Evolutionary conservation across 208 protist species (phyloP).

Genomic region (Trypanosoma platydactyli): DNA sequence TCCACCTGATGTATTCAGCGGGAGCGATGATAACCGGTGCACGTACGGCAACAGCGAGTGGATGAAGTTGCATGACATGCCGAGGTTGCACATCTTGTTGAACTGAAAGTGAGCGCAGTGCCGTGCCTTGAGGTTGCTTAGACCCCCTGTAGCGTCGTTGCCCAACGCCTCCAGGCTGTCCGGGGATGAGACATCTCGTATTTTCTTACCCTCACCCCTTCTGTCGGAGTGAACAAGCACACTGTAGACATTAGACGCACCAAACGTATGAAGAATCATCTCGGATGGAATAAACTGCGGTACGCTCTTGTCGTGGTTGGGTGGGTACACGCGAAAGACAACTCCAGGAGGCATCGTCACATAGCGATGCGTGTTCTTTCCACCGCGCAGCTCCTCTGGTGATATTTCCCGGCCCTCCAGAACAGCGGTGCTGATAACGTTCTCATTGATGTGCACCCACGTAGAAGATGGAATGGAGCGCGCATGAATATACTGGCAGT

Average conservation of each 20-base stretch:
- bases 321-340: conserved; percentile 54
- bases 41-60: conserved; percentile 69
- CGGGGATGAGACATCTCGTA: neutral
- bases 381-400: conserved; percentile 39
- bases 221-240: conserved; percentile 14
- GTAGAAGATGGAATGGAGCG: conserved; percentile 36
- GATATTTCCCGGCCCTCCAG: conserved; percentile 19
- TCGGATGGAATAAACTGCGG: conserved; percentile 60
- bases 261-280: conserved; percentile 53
- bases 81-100: conserved; percentile 73
- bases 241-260: conserved; percentile 35
- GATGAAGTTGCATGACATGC: conserved; percentile 62
- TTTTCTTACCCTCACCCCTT: neutral
- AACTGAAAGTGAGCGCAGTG: conserved; percentile 86
- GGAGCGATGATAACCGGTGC: conserved; percentile 33
- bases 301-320: conserved; percentile 45
- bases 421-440: conserved; percentile 34
- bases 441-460: conserved; percentile 68
- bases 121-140: conserved; percentile 36
- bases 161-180: neutral
- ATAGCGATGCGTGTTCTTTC: conserved; percentile 54
- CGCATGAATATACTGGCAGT: conserved; percentile 71
- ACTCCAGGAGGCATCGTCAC: conserved; percentile 43
- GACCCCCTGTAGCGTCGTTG: neutral
- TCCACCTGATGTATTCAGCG: neutral